Evolutionary conservation across 352 stramenopile species (phyloP).

Genomic region (Phytopythium mirpurense): DNA sequence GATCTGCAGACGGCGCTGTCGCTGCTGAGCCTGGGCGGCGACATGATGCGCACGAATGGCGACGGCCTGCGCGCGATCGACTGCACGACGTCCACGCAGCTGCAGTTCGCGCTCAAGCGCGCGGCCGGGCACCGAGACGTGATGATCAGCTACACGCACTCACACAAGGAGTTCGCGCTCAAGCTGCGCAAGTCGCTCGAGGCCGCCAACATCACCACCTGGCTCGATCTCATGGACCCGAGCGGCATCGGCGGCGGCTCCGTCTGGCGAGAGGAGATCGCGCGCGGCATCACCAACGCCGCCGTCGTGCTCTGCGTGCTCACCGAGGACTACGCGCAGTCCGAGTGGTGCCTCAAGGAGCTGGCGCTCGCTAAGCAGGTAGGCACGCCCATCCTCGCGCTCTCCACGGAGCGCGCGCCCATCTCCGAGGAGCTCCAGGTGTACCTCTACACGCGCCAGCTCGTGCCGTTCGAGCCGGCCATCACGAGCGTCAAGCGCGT

Average conservation of each 20-base stretch:
- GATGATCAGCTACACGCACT: slow-evolving; percentile 76
- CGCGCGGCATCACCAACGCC: slow-evolving; percentile 52
- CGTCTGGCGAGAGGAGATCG: slow-evolving; percentile 66
- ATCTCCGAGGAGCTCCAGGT: slow-evolving; percentile 84
- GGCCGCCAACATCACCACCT: slow-evolving; percentile 57
- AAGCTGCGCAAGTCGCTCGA: slow-evolving; percentile 51
- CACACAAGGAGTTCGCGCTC: slow-evolving; percentile 55
- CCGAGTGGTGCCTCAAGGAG: slow-evolving; percentile 63
- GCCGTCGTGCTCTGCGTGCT: slow-evolving; percentile 54
- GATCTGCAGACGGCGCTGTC: slow-evolving; percentile 67
- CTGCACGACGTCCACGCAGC: slow-evolving; percentile 51
- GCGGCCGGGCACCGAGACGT: slow-evolving; percentile 60
- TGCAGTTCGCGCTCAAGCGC: slow-evolving; percentile 72
- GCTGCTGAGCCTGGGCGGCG: slow-evolving; percentile 60
- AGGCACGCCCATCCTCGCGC: slow-evolving; percentile 68
- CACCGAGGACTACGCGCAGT: slow-evolving; percentile 54
- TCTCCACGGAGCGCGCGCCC: slow-evolving; percentile 62
- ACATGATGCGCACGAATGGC: slow-evolving; percentile 75
- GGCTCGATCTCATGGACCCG: slow-evolving; percentile 64
- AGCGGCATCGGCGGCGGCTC: slow-evolving; percentile 52
- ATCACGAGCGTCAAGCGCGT: slow-evolving; percentile 48
- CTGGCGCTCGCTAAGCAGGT: slow-evolving; percentile 66
- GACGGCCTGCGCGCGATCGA: slow-evolving; percentile 50
- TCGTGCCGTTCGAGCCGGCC: slow-evolving; percentile 69
- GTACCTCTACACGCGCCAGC: slow-evolving; percentile 80